Base-by-base conservation (phyloP, 306 rosid genomes). In the Luffa aegyptiaca region DNA sequence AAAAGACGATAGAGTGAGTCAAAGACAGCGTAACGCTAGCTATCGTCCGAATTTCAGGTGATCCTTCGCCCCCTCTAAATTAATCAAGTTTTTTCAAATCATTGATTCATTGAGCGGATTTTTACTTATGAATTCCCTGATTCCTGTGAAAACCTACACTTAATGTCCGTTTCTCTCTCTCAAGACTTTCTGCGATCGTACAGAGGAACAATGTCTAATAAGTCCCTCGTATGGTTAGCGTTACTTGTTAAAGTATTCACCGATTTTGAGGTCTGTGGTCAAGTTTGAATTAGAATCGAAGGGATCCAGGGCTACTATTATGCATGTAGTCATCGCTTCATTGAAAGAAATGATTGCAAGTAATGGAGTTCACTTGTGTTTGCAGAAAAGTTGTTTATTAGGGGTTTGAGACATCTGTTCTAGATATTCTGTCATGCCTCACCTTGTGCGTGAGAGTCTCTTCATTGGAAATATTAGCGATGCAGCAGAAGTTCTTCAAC, bases 391-490 rank as follows among this genome's bases (percentile, higher is more conserved):
- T 42, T 14, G 48, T 78, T 10, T 39, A 13, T 31, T 77, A 21
- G 72, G 70, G 16, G 56, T 49, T n/a, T 61, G 53, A 5, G 36
- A 39, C 8, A 59, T 79, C 41, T 49, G 37, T 26, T 79, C 11
- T 71, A 13, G n/a, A 71, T 48, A 20, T 71, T 46, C 61, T 65
- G 83, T 57, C 80, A 95, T 95, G 98, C 97, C 97, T 63, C 84
- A 91, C 88, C 86, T 72, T 1, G 97, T 95, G 8, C 93, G 98
- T 0, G 93, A 91, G 77, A 92, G 87, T 78, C 92, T 95, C 4
- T 90, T 88, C 80, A 93, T 95, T 75, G 91, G 98, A 36, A 81
- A 91, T 90, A 93, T 95, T 77, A 48, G 90, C 45, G 94, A 89
- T 79, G 99, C 97, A 0, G 97, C 93, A 0, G 92, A 86, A 69